These are phyloP conservation scores for Larix kaempferi DNA, from an alignment of 75 land plant species.

Conservation along the genomic window DNA sequence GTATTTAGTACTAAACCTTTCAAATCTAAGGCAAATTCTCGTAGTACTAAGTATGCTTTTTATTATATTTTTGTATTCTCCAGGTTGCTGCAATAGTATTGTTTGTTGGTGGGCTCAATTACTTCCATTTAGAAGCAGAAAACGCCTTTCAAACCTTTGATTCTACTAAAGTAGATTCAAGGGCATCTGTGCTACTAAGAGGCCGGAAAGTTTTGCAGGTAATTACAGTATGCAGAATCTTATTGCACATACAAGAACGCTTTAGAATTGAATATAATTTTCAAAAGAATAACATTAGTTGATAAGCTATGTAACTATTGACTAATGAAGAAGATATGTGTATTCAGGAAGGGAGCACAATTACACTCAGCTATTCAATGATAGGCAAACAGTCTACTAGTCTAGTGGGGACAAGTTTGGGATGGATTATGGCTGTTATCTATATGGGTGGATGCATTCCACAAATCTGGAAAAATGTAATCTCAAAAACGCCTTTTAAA, in stretches of 20 bases:
- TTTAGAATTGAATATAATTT: no score
- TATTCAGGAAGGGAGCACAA: neutral
- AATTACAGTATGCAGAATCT: no score
- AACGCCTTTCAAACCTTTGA: neutral
- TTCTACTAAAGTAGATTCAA: neutral
- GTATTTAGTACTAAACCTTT: no score
- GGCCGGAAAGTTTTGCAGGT: conserved; percentile 49
- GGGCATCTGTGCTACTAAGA: conserved; percentile 10
- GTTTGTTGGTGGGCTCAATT: conserved; percentile 27
- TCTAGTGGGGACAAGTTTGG: conserved; percentile 37
- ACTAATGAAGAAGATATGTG: neutral
- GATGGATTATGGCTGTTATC: conserved; percentile 75
- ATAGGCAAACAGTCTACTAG: conserved; percentile 9
- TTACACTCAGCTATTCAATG: neutral
- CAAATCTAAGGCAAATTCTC: no score
- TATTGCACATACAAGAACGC: no score
- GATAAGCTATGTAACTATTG: neutral
- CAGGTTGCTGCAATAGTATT: conserved; percentile 23
- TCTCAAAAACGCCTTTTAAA: neutral
- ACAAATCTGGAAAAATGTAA: conserved; percentile 74
- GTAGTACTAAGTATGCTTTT: neutral
- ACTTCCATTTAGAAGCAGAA: neutral
- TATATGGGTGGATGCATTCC: conserved; percentile 85
- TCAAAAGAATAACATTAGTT: no score
- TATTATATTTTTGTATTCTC: neutral